Percentiles rank a stretch among this genome's conserved stretches.
These are phyloP conservation scores for Talaromyces funiculosus DNA, from an alignment of 2,329 filamentous ascomycete species.

Conservation along the genomic window DNA sequence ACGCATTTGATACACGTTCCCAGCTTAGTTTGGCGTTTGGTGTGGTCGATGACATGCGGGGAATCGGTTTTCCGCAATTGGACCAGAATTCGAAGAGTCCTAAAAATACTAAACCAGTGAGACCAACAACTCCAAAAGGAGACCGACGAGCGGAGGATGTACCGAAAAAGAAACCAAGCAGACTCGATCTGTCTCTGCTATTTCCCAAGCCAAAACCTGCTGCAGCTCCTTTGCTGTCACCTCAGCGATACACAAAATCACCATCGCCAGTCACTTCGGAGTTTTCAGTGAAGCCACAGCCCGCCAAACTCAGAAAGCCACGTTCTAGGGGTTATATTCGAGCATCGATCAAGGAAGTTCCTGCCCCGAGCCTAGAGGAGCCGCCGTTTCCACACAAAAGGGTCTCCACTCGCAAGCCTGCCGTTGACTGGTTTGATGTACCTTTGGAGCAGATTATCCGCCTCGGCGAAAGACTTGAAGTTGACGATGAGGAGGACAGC, in stretches of 20 bases:
- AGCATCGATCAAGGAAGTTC: not conserved
- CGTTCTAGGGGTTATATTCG: constrained; percentile 12
- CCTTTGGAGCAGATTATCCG: constrained; percentile 27
- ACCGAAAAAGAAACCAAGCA: constrained; percentile 29
- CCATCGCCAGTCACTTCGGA: constrained; percentile 38
- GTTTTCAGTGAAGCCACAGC: constrained; percentile 21
- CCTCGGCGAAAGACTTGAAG: constrained; percentile 14
- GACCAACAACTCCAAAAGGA: not conserved
- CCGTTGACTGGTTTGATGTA: constrained; percentile 30
- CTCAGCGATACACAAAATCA: constrained; percentile 36
- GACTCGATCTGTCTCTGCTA: constrained; percentile 39
- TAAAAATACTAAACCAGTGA: not conserved
- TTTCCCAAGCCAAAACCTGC: constrained; percentile 36
- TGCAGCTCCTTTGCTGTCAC: constrained; percentile 34
- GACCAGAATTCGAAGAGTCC: constrained; percentile 1
- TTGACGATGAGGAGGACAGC: constrained; percentile 13
- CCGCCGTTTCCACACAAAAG: constrained; percentile 1
- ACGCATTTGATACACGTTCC: constrained; percentile 13
- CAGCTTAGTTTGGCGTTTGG: constrained; percentile 13
- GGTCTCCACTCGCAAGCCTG: constrained; percentile 6
- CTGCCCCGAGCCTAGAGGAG: not conserved
- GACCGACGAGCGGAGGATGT: constrained; percentile 21
- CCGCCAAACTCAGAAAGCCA: constrained; percentile 27
- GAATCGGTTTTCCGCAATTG: constrained; percentile 9
- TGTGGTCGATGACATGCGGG: constrained; percentile 12